Percentiles rank a stretch among this genome's conserved stretches.
phyloP scores from a whole-genome alignment of 1,284 basidiomycete species.

The Schizopora paradoxa region DNA sequence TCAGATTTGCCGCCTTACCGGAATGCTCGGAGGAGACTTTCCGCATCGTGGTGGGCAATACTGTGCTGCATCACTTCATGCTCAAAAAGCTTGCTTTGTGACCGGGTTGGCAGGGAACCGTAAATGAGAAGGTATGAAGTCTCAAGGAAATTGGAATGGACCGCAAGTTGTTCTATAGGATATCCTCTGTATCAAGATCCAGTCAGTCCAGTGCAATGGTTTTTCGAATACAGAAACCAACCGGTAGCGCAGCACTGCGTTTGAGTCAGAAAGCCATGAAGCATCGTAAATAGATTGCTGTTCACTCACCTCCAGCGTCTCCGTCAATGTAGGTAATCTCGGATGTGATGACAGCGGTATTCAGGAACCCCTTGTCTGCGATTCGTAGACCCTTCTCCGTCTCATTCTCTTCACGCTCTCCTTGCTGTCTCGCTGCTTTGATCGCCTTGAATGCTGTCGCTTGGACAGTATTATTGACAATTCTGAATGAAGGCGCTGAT shows the following conservation, averaged over 20 bases:
- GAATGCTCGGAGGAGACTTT: conserved; percentile 76
- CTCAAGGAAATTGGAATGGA: conserved; percentile 75
- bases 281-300: neutral
- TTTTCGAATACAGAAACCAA: conserved; percentile 23
- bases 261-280: neutral
- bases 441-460: conserved; percentile 81
- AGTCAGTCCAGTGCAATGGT: neutral
- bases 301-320: conserved; percentile 60
- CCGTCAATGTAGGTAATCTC: conserved; percentile 87
- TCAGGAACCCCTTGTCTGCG: conserved; percentile 76
- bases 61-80: conserved; percentile 75
- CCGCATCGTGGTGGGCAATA: conserved; percentile 73
- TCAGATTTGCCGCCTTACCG: conserved; percentile 36
- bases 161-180: conserved; percentile 84
- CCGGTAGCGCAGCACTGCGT: conserved; percentile 69
- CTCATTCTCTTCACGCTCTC: conserved; percentile 78
- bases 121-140: conserved; percentile 84
- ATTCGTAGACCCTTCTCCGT: conserved; percentile 73
- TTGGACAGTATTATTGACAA: conserved; percentile 68
- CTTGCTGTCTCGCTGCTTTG: conserved; percentile 47
- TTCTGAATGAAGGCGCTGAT: conserved; percentile 37
- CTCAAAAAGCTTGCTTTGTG: conserved; percentile 60
- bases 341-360: conserved; percentile 80
- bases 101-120: conserved; percentile 67
- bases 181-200: conserved; percentile 56